Evolutionary conservation across 108 stramenopile species (phyloP), one percentile per base, ranked within the genome.

Genomic region (Nitzschia sp.): DNA sequence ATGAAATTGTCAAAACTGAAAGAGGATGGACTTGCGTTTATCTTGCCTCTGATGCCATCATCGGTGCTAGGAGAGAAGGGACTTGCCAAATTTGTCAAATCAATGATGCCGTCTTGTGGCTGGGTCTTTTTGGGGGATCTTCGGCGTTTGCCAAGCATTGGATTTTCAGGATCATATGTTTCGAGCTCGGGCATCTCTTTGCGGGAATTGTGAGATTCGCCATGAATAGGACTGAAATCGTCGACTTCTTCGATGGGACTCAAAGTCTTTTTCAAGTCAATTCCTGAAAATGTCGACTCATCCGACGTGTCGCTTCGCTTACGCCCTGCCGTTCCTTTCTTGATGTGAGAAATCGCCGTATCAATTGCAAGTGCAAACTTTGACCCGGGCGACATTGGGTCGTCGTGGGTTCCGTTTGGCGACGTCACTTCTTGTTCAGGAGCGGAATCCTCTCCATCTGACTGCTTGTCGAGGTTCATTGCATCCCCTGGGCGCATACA

Each of bases 1-100:
- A 72, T 72, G 26, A 51, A 72, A 31, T 46, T 18, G 46, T 66
- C 73, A 42, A 66, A 66, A 6, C 31, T 36, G 23, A 59, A 56
- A 51, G 57, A 6, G 28, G 30, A 29, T 62, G 8, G 11, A 21
- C 33, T 15, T 2, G 25, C 60, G 19, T n/a, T n/a, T 29, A 27
- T 65, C 9, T 32, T 18, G 9, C 64, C 64, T 25, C 53, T 65
- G 0, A 49, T 42, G 1, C 64, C 64, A 26, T 62, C 61, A 2
- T 62, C 42, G n/a, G 61, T 62, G 21, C 24, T 62, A 8, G 47
- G 29, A 65, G 64, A 65, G 28, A 51, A 33, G 5, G 64, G 49
- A 18, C 64, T 49, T 1, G 49, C 64, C 2, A 65, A 49, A 48
- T 65, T 27, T 1, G 64, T 65, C 18, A 65, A 27, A 32, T 65